These are phyloP conservation scores for Alopecurus myosuroides DNA, from an alignment of 176 grass and related monocot species.

Conservation along the genomic window DNA sequence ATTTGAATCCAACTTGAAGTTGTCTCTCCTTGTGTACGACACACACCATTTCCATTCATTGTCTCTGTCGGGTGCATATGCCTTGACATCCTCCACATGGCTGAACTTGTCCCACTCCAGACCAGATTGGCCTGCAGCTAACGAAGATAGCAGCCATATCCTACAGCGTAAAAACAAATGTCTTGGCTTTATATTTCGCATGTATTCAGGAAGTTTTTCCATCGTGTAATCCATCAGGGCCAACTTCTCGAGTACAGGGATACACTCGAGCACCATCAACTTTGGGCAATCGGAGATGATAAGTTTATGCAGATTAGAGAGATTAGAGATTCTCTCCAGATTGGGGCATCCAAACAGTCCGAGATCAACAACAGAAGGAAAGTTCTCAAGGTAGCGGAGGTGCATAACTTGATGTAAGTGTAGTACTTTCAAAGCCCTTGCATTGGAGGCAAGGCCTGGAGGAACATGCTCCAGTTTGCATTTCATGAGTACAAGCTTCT, in stretches of 20 bases:
- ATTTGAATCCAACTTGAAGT: background rate
- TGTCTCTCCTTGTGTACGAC: background rate
- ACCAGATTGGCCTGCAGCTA: background rate
- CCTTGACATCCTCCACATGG: background rate
- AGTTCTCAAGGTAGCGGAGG: background rate
- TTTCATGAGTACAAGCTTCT: background rate
- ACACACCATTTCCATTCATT: background rate
- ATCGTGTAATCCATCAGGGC: background rate
- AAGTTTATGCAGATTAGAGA: too few relatives aligned
- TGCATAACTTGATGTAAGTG: fast-evolving
- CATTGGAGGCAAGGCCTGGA: background rate
- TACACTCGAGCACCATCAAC: too few relatives aligned
- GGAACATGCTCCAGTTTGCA: constrained; percentile 6
- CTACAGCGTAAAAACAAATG: background rate
- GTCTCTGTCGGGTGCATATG: background rate
- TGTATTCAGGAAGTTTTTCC: background rate
- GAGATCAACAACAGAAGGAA: too few relatives aligned
- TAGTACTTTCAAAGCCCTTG: background rate
- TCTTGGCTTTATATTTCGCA: background rate
- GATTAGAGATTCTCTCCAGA: too few relatives aligned
- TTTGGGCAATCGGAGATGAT: too few relatives aligned
- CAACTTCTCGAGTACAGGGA: background rate
- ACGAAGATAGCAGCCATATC: background rate
- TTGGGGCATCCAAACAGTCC: too few relatives aligned
- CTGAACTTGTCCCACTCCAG: background rate